Conservation (phyloP, 352 stramenopile genomes). For the Globisporangium alternatum region DNA sequence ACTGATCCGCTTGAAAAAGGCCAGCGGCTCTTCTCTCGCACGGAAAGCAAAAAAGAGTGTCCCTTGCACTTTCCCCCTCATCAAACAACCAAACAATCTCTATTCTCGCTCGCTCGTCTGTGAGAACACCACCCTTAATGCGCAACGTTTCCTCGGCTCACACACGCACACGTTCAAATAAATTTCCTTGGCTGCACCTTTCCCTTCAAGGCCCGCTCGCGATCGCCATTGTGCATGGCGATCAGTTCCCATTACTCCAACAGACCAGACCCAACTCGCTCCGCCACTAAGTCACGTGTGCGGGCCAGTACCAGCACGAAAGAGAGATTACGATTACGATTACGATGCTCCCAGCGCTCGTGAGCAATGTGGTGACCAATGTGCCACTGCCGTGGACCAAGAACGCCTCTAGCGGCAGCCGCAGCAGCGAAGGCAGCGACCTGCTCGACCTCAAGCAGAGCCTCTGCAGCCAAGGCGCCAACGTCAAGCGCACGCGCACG, state of each 20-base stretch:
- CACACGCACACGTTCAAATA: neutral
- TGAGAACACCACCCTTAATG: neutral
- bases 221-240: neutral
- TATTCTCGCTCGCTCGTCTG: too few species aligned
- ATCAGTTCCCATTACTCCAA: too few species aligned
- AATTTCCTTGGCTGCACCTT: neutral
- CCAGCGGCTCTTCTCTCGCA: neutral
- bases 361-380: slow-evolving; percentile 19
- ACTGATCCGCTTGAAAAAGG: neutral
- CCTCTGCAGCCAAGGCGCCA: slow-evolving; percentile 3
- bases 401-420: neutral
- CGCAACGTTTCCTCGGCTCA: neutral
- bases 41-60: neutral
- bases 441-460: slow-evolving; percentile 15
- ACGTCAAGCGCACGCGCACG: slow-evolving; percentile 31
- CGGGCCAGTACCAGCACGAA: slow-evolving; percentile 9
- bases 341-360: slow-evolving; percentile 21
- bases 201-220: neutral
- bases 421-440: slow-evolving; percentile 10
- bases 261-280: too few species aligned
- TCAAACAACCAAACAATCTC: neutral
- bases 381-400: slow-evolving; percentile 11
- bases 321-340: slow-evolving; percentile 1
- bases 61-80: neutral
- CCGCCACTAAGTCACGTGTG: neutral